Conservation (phyloP, 192 early-diverging fungal species). For the Linnemannia zychae region DNA sequence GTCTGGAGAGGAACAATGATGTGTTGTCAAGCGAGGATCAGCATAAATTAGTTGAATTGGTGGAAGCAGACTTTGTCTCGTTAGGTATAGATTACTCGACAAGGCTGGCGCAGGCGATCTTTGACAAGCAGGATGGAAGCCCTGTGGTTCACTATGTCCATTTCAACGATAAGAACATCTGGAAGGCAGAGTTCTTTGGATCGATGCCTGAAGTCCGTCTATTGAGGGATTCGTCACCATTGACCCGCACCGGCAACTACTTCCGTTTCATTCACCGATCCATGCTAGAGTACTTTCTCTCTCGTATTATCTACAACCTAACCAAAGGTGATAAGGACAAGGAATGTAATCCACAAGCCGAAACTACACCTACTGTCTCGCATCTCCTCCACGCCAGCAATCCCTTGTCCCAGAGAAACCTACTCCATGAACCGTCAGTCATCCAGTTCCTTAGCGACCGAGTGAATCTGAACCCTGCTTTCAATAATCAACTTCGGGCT, state of each 20-base stretch:
- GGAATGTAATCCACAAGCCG: neutral
- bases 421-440: neutral
- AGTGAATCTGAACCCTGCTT: neutral
- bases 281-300: neutral
- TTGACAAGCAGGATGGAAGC: neutral
- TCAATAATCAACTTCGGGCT: neutral
- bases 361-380: neutral
- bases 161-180: neutral
- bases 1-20: neutral
- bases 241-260: neutral
- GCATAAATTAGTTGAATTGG: too few relatives aligned
- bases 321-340: neutral
- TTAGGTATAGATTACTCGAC: neutral
- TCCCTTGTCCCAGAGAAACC: neutral
- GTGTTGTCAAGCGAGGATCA: too few relatives aligned
- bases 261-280: neutral
- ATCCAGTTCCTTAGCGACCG: neutral
- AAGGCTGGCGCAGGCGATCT: neutral
- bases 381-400: neutral
- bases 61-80: neutral
- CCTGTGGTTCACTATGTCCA: neutral
- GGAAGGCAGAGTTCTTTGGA: neutral
- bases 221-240: neutral
- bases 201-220: neutral
- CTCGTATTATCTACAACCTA: neutral